phyloP scores from a whole-genome alignment of 1,284 basidiomycete species.

The Omphalotus olearius region DNA sequence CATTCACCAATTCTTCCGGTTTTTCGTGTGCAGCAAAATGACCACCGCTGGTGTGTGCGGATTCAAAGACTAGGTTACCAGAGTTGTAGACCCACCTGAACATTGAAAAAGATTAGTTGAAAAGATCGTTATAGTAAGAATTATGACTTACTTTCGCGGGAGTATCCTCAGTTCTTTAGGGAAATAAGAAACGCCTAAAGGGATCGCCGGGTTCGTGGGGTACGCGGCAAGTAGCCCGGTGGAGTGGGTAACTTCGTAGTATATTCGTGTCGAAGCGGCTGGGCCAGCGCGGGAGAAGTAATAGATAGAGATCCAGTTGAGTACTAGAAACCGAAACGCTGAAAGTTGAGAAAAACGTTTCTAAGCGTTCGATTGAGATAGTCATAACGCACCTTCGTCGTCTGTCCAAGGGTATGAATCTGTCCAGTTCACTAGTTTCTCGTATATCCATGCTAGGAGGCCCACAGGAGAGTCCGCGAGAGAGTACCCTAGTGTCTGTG shows the following conservation, averaged over 20 bases:
- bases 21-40: conserved; percentile 7
- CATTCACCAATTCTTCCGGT: conserved; percentile 4
- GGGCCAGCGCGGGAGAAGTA: conserved; percentile 9
- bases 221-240: neutral
- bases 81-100: neutral
- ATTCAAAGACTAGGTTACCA: conserved; percentile 1
- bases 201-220: neutral
- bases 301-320: conserved; percentile 11
- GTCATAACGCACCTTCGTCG: conserved; percentile 46
- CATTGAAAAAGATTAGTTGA: too few relatives aligned
- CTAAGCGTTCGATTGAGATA: too few relatives aligned
- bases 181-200: conserved; percentile 2
- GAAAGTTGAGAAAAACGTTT: too few relatives aligned
- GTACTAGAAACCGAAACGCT: neutral
- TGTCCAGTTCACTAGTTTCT: conserved; percentile 47
- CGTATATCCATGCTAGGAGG: conserved; percentile 55
- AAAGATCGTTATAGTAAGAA: too few relatives aligned
- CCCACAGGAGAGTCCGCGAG: conserved; percentile 51
- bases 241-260: conserved; percentile 4
- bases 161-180: conserved; percentile 7
- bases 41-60: neutral
- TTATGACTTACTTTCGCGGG: conserved; percentile 3
- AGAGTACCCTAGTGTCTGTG: conserved; percentile 51
- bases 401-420: conserved; percentile 47
- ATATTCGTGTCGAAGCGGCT: conserved; percentile 7